phyloP scores from a whole-genome alignment of 352 stramenopile genomes.

The Phytophthora ohioensis region DNA sequence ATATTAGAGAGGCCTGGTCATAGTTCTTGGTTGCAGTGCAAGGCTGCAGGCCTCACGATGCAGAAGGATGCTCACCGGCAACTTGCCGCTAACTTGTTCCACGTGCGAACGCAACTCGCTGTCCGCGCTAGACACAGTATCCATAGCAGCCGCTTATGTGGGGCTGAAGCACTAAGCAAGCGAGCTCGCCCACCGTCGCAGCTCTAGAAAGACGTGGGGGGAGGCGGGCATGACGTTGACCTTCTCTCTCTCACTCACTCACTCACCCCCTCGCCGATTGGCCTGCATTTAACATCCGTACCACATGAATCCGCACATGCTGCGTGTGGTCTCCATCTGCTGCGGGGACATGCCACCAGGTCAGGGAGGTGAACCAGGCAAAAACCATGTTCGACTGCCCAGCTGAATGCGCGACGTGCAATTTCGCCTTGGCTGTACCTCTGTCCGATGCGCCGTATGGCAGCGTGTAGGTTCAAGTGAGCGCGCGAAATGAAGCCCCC shows the following conservation, averaged over 20 bases:
- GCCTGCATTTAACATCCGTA: background rate
- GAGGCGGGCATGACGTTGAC: no score
- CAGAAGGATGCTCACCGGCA: background rate
- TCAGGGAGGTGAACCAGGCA: conserved; percentile 3
- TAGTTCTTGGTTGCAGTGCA: background rate
- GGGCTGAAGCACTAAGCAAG: background rate
- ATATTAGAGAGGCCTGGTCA: background rate
- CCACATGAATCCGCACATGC: background rate
- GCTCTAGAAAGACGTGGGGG: no score
- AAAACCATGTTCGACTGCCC: background rate
- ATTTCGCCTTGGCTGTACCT: conserved; percentile 2
- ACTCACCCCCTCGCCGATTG: background rate
- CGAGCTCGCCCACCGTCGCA: no score
- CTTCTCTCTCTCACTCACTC: no score
- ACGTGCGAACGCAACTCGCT: background rate
- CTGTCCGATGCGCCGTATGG: background rate
- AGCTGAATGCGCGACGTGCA: conserved; percentile 18
- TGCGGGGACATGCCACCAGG: background rate
- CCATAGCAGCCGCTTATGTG: background rate
- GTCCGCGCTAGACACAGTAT: background rate
- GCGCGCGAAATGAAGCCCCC: conserved; percentile 11
- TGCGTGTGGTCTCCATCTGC: conserved; percentile 10
- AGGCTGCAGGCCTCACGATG: background rate
- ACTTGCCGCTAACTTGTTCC: background rate
- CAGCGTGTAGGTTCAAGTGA: conserved; percentile 18